Evolutionary conservation across 2,329 filamentous ascomycete species (phyloP), one percentile per base, ranked within the genome.

Genomic region (Zymoseptoria tritici): DNA sequence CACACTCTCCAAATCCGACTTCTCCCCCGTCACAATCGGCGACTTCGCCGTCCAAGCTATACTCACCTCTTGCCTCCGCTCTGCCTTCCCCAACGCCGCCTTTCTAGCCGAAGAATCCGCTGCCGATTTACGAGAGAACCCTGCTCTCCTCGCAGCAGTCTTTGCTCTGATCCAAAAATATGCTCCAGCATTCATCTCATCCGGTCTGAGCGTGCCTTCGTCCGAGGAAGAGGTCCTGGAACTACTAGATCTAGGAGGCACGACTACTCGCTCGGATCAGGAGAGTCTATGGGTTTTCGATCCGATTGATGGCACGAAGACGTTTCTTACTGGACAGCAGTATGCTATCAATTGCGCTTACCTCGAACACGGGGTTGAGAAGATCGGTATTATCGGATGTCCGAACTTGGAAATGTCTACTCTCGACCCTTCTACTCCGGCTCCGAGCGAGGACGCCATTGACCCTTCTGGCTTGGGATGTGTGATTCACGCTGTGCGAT

Each of bases 11-110:
- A 86, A 87, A 69, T 76, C 75, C 58, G 84, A 87, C 69, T 74
- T 78, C 54, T 81, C 80, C 0, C 84, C 84, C 22, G 85, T 87
- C 55, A 86, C 85, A 0, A 79, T 85, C 46, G 84, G 83, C 60
- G 84, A 87, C 69, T 86, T 86, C 67, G 84, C 82, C 49, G 81
- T 82, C 2, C 84, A 87, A 70, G 83, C 84, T 9, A 75, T 86
- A 42, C 78, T 87, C 65, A 85, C 85, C 66, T 76, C 76, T 58
- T 79, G 81, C 26, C 73, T 86, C 52, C 82, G 80, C 66, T 71
- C 73, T 26, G 76, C 72, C 53, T 86, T 84, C 64, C 83, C 83
- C 0, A 62, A 72, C 2, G 84, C 86, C 65, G 68, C 69, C n/a
- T 85, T 86, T 63, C 75, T 87, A 49, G 84, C 83, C 58, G 84